Conservation (phyloP, 2,329 filamentous ascomycete species). For the Phialophora chinensis region DNA sequence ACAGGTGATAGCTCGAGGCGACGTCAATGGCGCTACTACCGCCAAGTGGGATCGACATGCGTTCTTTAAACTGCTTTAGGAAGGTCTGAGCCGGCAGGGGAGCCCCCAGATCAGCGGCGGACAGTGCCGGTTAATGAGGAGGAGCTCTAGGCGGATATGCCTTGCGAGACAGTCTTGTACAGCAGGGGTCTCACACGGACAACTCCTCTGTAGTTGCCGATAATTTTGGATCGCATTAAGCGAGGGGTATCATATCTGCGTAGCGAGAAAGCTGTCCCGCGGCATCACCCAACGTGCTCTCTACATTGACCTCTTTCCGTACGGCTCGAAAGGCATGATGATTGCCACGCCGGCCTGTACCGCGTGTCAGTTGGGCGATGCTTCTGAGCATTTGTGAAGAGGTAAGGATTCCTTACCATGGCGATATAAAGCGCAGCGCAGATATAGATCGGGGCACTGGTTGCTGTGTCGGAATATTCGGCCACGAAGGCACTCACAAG, state of each 20-base stretch:
- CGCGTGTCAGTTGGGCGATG: constrained; percentile 9
- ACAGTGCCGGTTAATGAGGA: neutral
- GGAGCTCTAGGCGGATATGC: neutral
- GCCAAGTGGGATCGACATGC: constrained; percentile 11
- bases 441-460: constrained; percentile 47
- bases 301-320: constrained; percentile 39
- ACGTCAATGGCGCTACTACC: constrained; percentile 19
- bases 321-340: constrained; percentile 40
- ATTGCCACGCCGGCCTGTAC: constrained; percentile 33
- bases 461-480: constrained; percentile 40
- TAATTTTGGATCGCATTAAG: constrained; percentile 3
- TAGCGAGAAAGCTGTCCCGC: neutral
- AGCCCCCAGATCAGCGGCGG: neutral
- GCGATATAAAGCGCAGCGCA: constrained; percentile 47
- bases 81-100: constrained; percentile 12
- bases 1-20: constrained; percentile 14
- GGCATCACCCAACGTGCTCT: neutral
- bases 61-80: constrained; percentile 23
- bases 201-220: neutral
- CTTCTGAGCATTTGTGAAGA: neutral
- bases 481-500: constrained; percentile 68
- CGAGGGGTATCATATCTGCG: constrained; percentile 18
- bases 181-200: neutral
- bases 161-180: neutral
- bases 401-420: constrained; percentile 41